Percentiles rank a stretch among this genome's conserved stretches.
phyloP scores from a whole-genome alignment of 1,139 yeast species.

The Yamadazyma sp. region DNA sequence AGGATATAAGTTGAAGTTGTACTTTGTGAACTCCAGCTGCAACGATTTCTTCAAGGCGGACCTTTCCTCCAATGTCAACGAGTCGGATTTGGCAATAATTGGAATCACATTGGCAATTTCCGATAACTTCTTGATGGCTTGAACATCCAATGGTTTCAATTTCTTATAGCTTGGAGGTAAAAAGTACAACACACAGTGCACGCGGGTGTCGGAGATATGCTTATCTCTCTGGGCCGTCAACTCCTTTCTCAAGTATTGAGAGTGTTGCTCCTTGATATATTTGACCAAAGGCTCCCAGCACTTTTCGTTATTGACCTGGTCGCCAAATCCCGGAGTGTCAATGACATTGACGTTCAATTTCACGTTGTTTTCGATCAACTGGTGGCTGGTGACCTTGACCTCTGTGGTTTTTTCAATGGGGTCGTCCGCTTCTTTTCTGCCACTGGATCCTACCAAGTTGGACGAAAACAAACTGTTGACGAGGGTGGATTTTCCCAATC shows the following conservation, averaged over 20 bases:
- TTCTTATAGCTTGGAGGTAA: slow-evolving; percentile 86
- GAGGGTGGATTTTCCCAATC: slow-evolving; percentile 90
- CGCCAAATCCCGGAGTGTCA: slow-evolving; percentile 98
- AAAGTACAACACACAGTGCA: slow-evolving; percentile 90
- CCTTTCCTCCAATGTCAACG: slow-evolving; percentile 85
- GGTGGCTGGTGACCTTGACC: slow-evolving; percentile 70
- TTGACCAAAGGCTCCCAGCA: slow-evolving; percentile 97
- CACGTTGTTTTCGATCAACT: slow-evolving; percentile 80
- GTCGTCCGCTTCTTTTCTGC: slow-evolving; percentile 63
- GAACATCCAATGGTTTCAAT: slow-evolving; percentile 76
- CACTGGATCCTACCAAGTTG: slow-evolving; percentile 70
- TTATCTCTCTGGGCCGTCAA: slow-evolving; percentile 93
- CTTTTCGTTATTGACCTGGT: slow-evolving; percentile 91
- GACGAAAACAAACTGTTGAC: slow-evolving; percentile 88
- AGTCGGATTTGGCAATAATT: slow-evolving; percentile 89
- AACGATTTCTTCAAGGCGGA: slow-evolving; percentile 68
- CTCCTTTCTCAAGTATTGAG: slow-evolving; percentile 89
- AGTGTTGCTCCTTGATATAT: slow-evolving; percentile 95
- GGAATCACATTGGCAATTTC: slow-evolving; percentile 96
- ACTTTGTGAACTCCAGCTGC: slow-evolving; percentile 74
- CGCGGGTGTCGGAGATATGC: slow-evolving; percentile 83
- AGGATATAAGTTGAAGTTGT: slow-evolving; percentile 82
- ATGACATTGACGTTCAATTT: slow-evolving; percentile 81
- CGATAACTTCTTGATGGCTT: slow-evolving; percentile 78
- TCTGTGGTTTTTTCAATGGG: slow-evolving; percentile 89